A percentile compares a stretch with the other conserved stretches of the same genome.
phyloP scores from a whole-genome alignment of 2,329 filamentous ascomycete species.

The Orbilia ellipsospora region DNA sequence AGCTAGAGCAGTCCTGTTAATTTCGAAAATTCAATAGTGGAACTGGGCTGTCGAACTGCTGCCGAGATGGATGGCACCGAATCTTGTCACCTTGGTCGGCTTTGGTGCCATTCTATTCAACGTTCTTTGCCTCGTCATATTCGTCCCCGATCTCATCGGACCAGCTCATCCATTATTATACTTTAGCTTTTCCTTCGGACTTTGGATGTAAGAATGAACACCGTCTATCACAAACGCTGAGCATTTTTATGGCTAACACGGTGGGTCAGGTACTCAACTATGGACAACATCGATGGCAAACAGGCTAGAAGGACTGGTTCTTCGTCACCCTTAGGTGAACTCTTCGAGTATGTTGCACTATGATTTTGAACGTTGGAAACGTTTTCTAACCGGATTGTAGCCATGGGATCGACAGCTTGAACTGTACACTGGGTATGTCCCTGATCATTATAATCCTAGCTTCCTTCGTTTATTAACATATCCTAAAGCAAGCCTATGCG shows the following conservation, averaged over 20 bases:
- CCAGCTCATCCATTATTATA: constrained; percentile 92
- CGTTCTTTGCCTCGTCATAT: constrained; percentile 77
- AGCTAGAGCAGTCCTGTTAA: constrained; percentile 5
- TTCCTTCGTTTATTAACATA: neutral
- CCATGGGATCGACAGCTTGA: constrained; percentile 97
- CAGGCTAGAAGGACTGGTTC: constrained; percentile 94
- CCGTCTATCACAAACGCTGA: neutral
- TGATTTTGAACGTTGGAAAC: neutral
- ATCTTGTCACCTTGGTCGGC: constrained; percentile 94
- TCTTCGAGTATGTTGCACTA: constrained; percentile 77
- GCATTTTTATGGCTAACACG: neutral
- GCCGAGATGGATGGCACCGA: constrained; percentile 95
- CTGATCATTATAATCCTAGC: neutral
- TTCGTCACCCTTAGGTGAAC: constrained; percentile 91
- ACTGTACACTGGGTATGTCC: constrained; percentile 77
- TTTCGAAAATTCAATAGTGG: constrained; percentile 73
- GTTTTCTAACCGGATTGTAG: constrained; percentile 60
- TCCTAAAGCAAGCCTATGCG: constrained; percentile 76
- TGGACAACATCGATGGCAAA: constrained; percentile 99
- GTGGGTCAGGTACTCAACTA: constrained; percentile 77
- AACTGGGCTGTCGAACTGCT: constrained; percentile 92
- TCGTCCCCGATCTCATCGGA: constrained; percentile 89
- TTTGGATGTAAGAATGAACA: constrained; percentile 79
- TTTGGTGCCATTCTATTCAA: constrained; percentile 95
- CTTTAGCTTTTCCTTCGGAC: constrained; percentile 91